Conservation (phyloP, 2,329 filamentous ascomycete species). For the Calonectria fujianensis region DNA sequence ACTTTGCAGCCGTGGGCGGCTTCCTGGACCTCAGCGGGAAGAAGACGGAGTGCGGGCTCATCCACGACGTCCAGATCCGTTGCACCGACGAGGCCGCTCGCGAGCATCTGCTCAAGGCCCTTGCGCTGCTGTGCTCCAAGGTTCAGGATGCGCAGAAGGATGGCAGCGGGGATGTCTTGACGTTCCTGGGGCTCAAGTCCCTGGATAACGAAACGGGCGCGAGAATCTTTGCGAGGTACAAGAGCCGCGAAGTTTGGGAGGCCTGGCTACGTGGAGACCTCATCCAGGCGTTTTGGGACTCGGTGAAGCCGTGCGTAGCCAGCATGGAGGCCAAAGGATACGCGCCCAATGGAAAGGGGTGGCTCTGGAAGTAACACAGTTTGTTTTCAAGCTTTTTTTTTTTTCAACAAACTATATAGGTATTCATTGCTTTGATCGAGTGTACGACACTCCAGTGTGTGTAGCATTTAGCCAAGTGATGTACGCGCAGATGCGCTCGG, state of each 20-base stretch:
- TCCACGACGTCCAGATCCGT: constrained; percentile 49
- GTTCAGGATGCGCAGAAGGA: constrained; percentile 44
- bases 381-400: background rate
- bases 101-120: constrained; percentile 41
- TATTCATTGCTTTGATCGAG: too few species aligned
- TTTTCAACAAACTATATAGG: background rate
- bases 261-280: constrained; percentile 41
- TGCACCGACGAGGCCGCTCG: constrained; percentile 40
- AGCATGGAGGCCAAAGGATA: constrained; percentile 49
- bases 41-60: constrained; percentile 50
- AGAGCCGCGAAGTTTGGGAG: constrained; percentile 49
- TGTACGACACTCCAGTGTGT: background rate
- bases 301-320: constrained; percentile 44
- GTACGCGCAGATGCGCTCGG: background rate
- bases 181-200: constrained; percentile 48
- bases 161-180: constrained; percentile 46
- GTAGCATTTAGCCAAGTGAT: background rate
- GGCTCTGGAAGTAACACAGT: constrained; percentile 50
- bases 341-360: constrained; percentile 51
- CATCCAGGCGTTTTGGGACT: constrained; percentile 48
- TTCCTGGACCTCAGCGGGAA: constrained; percentile 48
- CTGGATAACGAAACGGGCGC: constrained; percentile 49
- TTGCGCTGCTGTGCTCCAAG: constrained; percentile 43
- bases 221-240: constrained; percentile 51
- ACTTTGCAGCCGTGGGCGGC: constrained; percentile 48